Conservation (phyloP, 1,284 basidiomycete genomes). For the Cryptococcus depauperatus region DNA sequence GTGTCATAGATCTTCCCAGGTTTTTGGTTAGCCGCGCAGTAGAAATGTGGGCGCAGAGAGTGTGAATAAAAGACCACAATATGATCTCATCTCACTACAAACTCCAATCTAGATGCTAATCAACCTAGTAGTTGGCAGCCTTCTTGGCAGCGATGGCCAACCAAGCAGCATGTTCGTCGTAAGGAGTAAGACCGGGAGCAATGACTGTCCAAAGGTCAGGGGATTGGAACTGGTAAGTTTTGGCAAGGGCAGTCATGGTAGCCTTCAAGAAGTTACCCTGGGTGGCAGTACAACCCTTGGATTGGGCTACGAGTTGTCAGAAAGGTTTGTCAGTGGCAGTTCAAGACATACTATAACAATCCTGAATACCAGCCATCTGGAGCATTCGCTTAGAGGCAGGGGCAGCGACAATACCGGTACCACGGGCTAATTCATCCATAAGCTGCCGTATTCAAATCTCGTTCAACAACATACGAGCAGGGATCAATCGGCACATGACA, state of each 20-base stretch:
- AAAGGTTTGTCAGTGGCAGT: conserved; percentile 21
- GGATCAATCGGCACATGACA: conserved; percentile 98
- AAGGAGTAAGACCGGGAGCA: conserved; percentile 67
- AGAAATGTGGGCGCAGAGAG: too few relatives aligned
- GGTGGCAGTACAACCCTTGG: conserved; percentile 95
- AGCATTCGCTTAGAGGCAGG: conserved; percentile 94
- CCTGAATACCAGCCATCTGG: conserved; percentile 95
- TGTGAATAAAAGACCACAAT: too few relatives aligned
- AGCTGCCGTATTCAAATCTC: too few relatives aligned
- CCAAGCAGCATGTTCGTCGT: conserved; percentile 88
- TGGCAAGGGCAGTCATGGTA: conserved; percentile 92
- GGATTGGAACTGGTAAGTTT: conserved; percentile 92
- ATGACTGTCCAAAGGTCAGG: conserved; percentile 97
- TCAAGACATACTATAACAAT: conserved; percentile 49
- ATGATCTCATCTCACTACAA: conserved; percentile 10
- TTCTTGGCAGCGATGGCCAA: conserved; percentile 73
- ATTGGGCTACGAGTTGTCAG: conserved; percentile 94
- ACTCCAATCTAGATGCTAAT: conserved; percentile 1
- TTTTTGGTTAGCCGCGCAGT: too few relatives aligned
- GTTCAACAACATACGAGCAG: conserved; percentile 64
- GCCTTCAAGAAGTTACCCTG: conserved; percentile 99
- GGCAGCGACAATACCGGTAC: conserved; percentile 99
- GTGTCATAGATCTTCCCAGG: too few relatives aligned
- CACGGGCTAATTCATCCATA: conserved; percentile 64
- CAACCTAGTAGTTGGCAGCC: conserved; percentile 61